Conservation (phyloP, 129 eudicot genomes). For the Solidago caesia region DNA sequence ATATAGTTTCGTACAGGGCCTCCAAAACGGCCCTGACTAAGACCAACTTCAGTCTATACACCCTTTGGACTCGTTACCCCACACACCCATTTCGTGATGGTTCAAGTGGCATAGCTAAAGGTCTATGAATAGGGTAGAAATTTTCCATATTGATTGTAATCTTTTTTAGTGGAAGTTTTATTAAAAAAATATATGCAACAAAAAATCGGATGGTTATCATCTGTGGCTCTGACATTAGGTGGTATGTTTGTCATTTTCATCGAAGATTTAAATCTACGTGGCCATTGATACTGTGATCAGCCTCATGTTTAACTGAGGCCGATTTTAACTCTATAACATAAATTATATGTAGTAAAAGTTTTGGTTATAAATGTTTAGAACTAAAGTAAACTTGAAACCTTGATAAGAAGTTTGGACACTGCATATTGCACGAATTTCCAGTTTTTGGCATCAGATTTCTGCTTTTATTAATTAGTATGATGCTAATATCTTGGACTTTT, state of each 20-base stretch:
- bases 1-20: too few relatives aligned
- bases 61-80: too few relatives aligned
- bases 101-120: too few relatives aligned
- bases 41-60: too few relatives aligned
- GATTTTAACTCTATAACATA: too few relatives aligned
- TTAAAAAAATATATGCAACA: too few relatives aligned
- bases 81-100: too few relatives aligned
- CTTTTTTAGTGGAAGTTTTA: neutral
- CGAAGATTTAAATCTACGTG: neutral
- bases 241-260: neutral
- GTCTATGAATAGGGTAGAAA: neutral
- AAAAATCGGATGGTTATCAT: too few relatives aligned
- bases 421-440: neutral
- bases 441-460: neutral
- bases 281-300: neutral
- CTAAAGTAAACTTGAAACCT: constrained; percentile 1
- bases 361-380: neutral
- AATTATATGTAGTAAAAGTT: neutral
- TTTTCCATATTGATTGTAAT: neutral
- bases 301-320: too few relatives aligned
- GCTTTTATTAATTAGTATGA: neutral
- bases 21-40: too few relatives aligned
- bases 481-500: neutral
- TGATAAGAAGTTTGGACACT: neutral
- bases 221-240: neutral